A percentile compares a stretch with the other conserved stretches of the same genome.
These are phyloP conservation scores for Cunninghamia lanceolata DNA, from an alignment of 75 land plant species.

Conservation along the genomic window DNA sequence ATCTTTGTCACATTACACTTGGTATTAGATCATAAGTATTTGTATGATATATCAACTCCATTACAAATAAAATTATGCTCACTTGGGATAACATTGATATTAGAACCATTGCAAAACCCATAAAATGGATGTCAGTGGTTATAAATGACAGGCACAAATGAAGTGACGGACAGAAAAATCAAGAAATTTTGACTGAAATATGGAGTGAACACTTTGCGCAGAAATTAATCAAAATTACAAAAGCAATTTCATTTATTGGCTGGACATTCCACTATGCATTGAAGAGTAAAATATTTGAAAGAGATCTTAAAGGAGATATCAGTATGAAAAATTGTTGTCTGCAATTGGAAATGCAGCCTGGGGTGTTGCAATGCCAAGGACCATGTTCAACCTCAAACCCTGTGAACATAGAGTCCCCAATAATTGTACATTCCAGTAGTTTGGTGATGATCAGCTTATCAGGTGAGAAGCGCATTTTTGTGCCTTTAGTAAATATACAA, in stretches of 20 bases:
- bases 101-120: neutral
- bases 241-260: neutral
- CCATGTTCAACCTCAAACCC: neutral
- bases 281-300: neutral
- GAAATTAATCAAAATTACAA: neutral
- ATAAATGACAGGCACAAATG: neutral
- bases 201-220: neutral
- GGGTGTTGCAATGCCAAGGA: neutral
- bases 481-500: too few species aligned
- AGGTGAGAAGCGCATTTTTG: neutral
- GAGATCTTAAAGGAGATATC: neutral
- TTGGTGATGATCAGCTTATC: neutral
- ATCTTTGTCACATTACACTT: neutral
- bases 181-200: neutral
- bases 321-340: neutral
- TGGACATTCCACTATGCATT: neutral
- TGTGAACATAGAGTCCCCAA: neutral
- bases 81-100: neutral
- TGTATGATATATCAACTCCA: neutral
- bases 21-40: neutral
- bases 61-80: neutral
- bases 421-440: neutral
- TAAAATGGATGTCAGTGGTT: neutral
- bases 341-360: neutral
- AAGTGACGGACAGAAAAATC: neutral